phyloP scores from a whole-genome alignment of 768 basidiomycete species.

The Lactarius hengduanensis region DNA sequence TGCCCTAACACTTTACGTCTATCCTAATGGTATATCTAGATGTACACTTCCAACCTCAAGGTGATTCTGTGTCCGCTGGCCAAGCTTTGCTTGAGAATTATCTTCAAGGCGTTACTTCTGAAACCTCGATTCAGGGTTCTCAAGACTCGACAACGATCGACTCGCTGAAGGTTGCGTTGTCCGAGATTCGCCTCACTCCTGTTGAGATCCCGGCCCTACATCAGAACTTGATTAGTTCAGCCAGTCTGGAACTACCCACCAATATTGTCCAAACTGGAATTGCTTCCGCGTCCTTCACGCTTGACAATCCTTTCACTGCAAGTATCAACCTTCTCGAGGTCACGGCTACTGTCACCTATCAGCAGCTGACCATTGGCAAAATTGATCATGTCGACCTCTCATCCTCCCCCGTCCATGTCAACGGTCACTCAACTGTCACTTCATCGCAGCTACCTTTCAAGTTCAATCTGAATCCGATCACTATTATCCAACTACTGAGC shows the following conservation, averaged over 20 bases:
- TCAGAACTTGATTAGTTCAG: conserved; percentile 56
- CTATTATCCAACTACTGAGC: conserved; percentile 56
- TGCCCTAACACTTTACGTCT: background rate
- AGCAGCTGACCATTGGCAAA: conserved; percentile 54
- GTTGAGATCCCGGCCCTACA: conserved; percentile 65
- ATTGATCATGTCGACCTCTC: conserved; percentile 56
- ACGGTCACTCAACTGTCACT: conserved; percentile 56
- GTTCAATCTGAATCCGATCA: conserved; percentile 62
- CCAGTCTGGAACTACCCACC: conserved; percentile 57
- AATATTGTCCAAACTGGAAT: conserved; percentile 61
- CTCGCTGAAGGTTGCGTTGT: conserved; percentile 60
- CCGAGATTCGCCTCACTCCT: conserved; percentile 56
- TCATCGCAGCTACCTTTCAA: conserved; percentile 58
- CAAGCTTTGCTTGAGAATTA: conserved; percentile 60
- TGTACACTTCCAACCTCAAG: conserved; percentile 61
- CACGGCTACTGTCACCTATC: conserved; percentile 53
- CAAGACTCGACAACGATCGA: conserved; percentile 55
- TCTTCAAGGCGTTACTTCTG: conserved; percentile 58
- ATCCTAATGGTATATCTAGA: conserved; percentile 36
- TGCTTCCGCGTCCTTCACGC: conserved; percentile 54
- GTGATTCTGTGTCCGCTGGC: conserved; percentile 52
- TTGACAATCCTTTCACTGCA: conserved; percentile 71
- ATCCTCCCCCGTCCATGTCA: conserved; percentile 55
- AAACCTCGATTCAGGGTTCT: conserved; percentile 55
- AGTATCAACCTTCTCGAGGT: conserved; percentile 62